Base-by-base conservation (phyloP, 2,329 filamentous ascomycete genomes). In the Macroventuria anomochaeta region DNA sequence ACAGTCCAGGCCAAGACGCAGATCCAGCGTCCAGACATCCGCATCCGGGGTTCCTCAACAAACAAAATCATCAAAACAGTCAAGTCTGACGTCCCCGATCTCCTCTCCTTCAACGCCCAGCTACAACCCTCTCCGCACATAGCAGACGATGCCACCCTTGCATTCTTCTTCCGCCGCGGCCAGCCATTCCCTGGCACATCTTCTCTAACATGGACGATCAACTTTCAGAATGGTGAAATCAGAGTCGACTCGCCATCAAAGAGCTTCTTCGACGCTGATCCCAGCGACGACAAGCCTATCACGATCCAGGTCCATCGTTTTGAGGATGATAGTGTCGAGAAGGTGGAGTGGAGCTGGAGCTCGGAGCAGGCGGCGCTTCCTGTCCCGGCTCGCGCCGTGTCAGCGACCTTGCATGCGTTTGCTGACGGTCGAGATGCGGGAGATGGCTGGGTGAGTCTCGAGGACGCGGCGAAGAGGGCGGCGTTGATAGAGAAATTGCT, bases 301-400 rank as follows among this genome's bases (percentile, higher is more conserved):
- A 75, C 73, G 2, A 74, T 86, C 7, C 76, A 83, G 15, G 64
- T 87, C 0, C 80, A 85, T 49, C 75, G 83, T 33, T 79, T 78
- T 38, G 77, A 71, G 7, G 79, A 69, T 0, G 79, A 81, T 25
- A 60, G 73, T 20, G 75, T 85, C 0, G 75, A 80, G 11, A 58
- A 73, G 3, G 65, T 83, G 0, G 60, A 74, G 56, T 80, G 76
- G 39, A 67, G 75, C 15, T 80, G 80, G 65, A 75, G 75, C 33
- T 68, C 72, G 36, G 65, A 72, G 69, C 59, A 73, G 7, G 58
- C 65, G 1, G 68, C 57, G 5, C 32, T 76, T 13, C 56, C 62
- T 10, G 61, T 58, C 2, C 38, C 41, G 13, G 64, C 28, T 46
- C 70, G 32, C 58, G 66, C 0, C 31, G 63, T 69, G 3, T 53